Evolutionary conservation across 352 stramenopile genomes (phyloP).

Genomic region (Pythium sp.): DNA sequence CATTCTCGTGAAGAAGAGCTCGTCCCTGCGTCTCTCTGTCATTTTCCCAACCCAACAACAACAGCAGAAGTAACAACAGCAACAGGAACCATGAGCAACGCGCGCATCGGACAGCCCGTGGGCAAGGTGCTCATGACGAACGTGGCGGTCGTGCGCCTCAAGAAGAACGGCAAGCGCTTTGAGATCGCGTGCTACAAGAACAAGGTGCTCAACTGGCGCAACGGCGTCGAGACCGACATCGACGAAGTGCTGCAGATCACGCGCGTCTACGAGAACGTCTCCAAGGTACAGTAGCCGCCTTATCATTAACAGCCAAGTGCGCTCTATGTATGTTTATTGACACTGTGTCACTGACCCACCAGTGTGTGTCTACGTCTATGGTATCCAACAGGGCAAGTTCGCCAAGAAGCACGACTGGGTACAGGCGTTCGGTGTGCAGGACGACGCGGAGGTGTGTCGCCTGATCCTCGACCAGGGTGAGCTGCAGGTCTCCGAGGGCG

Average conservation of each 20-base stretch:
- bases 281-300: slow-evolving; percentile 46
- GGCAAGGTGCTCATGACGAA: slow-evolving; percentile 94
- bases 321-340: neutral
- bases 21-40: neutral
- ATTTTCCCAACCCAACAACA: neutral
- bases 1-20: neutral
- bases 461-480: slow-evolving; percentile 96
- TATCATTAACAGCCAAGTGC: neutral
- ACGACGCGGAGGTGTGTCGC: slow-evolving; percentile 90
- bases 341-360: neutral
- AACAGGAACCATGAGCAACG: slow-evolving; percentile 41
- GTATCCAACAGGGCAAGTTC: slow-evolving; percentile 78
- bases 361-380: too few relatives aligned
- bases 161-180: slow-evolving; percentile 95
- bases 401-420: slow-evolving; percentile 93
- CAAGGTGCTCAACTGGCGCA: slow-evolving; percentile 98
- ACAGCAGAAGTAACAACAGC: neutral
- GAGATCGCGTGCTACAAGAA: slow-evolving; percentile 99
- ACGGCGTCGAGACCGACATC: slow-evolving; percentile 97
- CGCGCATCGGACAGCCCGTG: slow-evolving; percentile 75
- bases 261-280: slow-evolving; percentile 98
- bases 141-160: slow-evolving; percentile 95
- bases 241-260: slow-evolving; percentile 98
- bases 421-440: slow-evolving; percentile 92
- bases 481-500: slow-evolving; percentile 96